Base-by-base conservation (phyloP, 164 flowering plant species). In the Tinospora cordifolia region DNA sequence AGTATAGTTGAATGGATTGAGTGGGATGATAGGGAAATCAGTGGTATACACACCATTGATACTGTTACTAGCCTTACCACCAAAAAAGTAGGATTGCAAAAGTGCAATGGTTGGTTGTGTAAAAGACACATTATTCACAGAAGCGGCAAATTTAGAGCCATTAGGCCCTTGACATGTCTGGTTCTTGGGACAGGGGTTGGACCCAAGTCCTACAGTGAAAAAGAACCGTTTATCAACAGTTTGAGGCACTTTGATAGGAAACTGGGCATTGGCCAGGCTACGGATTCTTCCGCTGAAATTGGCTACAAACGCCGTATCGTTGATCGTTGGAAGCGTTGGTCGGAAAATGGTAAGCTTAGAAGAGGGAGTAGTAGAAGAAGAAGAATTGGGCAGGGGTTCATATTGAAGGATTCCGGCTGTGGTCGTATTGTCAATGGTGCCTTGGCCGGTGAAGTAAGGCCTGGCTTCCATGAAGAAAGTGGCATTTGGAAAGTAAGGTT, bases 381-480 rank as follows among this genome's bases (percentile, higher is more conserved):
- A 30, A 30, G 36, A 30, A 30, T 30, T 5, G 72, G 64, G 15
- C 47, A 27, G 26, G 47, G 41, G 46, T 63, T 49, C 11, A 67
- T 78, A 78, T 65, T 74, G 63, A 14, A 87, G 86, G 63, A 86
- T 54, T 8, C 83, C 89, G 3, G 82, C 79, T 4, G 78, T 60
- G 27, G 88, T 84, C 60, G 89, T 41, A 68, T 84, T 84, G 75
- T 86, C 89, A 38, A 87, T 68, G 15, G 86, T 51, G 58, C 78
- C 87, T 0, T 3, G 75, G 62, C 84, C 88, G 0, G 83, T 78
- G 68, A 72, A 71, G 66, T 83, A 84, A 2, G 91, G 87, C 36
- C 83, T 72, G 11, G 88, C 88, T 3, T 77, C 77, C 80, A 87
- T 86, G 75, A 80, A 72, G 75, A 79, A 87, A 30, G 84, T 78